phyloP scores from a whole-genome alignment of 2,329 filamentous ascomycete genomes.

The Colletotrichum nymphaeae region DNA sequence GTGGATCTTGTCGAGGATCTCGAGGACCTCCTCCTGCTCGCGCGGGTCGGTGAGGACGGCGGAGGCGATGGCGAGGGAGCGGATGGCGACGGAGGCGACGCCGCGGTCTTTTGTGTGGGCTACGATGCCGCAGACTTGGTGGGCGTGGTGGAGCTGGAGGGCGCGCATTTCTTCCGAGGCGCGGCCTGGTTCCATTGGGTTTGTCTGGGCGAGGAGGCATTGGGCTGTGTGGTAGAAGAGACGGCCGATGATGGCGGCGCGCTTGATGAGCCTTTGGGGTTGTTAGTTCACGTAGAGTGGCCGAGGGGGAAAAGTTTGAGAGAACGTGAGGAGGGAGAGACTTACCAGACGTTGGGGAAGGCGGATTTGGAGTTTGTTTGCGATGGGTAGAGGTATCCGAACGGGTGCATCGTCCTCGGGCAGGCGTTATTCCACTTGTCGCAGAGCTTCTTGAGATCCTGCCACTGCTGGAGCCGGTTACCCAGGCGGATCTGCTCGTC shows the following conservation, averaged over 20 bases:
- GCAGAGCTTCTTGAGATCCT: slow-evolving; percentile 81
- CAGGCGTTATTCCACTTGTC: slow-evolving; percentile 84
- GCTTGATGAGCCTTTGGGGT: slow-evolving; percentile 77
- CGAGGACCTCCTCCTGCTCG: slow-evolving; percentile 85
- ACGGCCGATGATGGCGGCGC: slow-evolving; percentile 82
- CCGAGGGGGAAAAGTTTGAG: no score
- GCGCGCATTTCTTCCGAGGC: slow-evolving; percentile 74
- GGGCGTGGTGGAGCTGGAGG: slow-evolving; percentile 79
- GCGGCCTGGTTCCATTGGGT: slow-evolving; percentile 74
- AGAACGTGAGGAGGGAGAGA: slow-evolving; percentile 23
- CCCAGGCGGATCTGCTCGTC: slow-evolving; percentile 74
- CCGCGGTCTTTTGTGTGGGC: slow-evolving; percentile 86
- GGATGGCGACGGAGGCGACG: slow-evolving; percentile 81
- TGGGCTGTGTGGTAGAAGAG: slow-evolving; percentile 92
- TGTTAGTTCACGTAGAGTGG: neutral
- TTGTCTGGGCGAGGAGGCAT: slow-evolving; percentile 81
- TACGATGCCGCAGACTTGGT: slow-evolving; percentile 89
- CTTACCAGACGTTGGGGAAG: slow-evolving; percentile 89
- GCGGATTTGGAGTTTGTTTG: slow-evolving; percentile 76
- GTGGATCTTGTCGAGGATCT: slow-evolving; percentile 80
- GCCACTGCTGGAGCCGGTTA: slow-evolving; percentile 80
- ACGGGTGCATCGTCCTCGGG: slow-evolving; percentile 87
- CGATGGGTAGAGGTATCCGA: slow-evolving; percentile 79
- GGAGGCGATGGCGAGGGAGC: slow-evolving; percentile 82
- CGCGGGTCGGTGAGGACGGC: slow-evolving; percentile 74